A percentile compares a stretch with the other conserved stretches of the same genome.
phyloP scores from a whole-genome alignment of 2,329 filamentous ascomycete genomes.

The Fusarium temperatum region DNA sequence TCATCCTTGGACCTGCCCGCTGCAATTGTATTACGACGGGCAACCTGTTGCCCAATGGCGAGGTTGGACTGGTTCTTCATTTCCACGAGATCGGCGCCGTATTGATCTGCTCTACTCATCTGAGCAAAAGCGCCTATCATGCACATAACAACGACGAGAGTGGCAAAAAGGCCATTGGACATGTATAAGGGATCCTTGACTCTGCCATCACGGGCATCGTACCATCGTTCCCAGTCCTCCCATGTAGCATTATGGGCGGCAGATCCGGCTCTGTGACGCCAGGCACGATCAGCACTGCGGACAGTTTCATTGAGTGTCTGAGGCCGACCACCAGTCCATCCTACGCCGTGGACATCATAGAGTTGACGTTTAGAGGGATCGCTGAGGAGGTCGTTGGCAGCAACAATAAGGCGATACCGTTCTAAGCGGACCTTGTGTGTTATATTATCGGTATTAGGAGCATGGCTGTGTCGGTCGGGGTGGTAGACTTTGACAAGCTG shows the following conservation, averaged over 20 bases:
- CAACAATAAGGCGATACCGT: slow-evolving; percentile 87
- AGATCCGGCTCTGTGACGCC: slow-evolving; percentile 59
- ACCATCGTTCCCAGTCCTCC: slow-evolving; percentile 96
- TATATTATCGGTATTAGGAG: slow-evolving; percentile 30
- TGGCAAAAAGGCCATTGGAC: slow-evolving; percentile 80
- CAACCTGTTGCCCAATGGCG: slow-evolving; percentile 69
- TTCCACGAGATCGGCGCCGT: slow-evolving; percentile 70
- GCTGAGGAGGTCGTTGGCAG: slow-evolving; percentile 88
- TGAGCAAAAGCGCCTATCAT: slow-evolving; percentile 77
- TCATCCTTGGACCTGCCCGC: slow-evolving; percentile 66
- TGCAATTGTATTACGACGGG: slow-evolving; percentile 61
- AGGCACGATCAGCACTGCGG: slow-evolving; percentile 55
- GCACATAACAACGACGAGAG: slow-evolving; percentile 74
- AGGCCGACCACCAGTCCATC: slow-evolving; percentile 75
- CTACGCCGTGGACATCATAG: slow-evolving; percentile 84
- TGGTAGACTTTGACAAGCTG: slow-evolving; percentile 96
- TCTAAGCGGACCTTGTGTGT: slow-evolving; percentile 75
- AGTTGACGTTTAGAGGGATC: slow-evolving; percentile 79
- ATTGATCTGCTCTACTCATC: slow-evolving; percentile 71
- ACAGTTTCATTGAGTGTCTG: slow-evolving; percentile 55
- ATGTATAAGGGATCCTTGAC: slow-evolving; percentile 68
- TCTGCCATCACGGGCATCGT: slow-evolving; percentile 61
- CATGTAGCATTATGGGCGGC: slow-evolving; percentile 84
- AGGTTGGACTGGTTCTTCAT: slow-evolving; percentile 71
- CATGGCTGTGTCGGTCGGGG: slow-evolving; percentile 71